phyloP scores from a whole-genome alignment of 306 rosid genomes.

The Inga laurina region DNA sequence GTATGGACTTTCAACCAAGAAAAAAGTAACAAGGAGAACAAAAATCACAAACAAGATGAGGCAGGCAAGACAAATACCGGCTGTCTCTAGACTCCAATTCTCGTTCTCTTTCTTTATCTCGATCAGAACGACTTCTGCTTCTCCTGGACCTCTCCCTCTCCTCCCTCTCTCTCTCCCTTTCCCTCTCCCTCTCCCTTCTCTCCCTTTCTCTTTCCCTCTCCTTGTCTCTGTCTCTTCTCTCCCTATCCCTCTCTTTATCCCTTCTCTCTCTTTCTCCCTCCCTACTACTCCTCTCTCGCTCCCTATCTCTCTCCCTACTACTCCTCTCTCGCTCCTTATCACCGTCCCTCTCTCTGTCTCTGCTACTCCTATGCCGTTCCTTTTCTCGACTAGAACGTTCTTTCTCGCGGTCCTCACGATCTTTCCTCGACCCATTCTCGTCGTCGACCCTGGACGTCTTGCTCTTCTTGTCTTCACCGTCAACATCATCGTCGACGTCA shows the following conservation, averaged over 20 bases:
- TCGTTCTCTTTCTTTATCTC: constrained; percentile 66
- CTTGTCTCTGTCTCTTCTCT: not conserved
- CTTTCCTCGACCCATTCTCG: constrained; percentile 67
- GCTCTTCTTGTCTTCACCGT: constrained; percentile 51
- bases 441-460: constrained; percentile 63
- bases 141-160: constrained; percentile 58
- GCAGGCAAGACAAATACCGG: constrained; percentile 49
- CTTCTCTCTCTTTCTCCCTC: not conserved
- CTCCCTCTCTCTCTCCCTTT: constrained; percentile 31
- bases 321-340: constrained; percentile 28
- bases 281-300: constrained; percentile 18
- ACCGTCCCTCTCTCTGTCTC: constrained; percentile 35
- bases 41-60: not conserved
- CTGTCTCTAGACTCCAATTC: constrained; percentile 70
- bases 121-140: constrained; percentile 61
- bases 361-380: constrained; percentile 54
- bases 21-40: not conserved
- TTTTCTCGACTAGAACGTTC: constrained; percentile 51
- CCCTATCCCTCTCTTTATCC: not conserved
- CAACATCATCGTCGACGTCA: constrained; percentile 58
- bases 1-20: not conserved
- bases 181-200: constrained; percentile 6
- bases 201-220: not conserved
- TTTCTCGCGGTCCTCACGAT: constrained; percentile 49
- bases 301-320: constrained; percentile 26